Conservation (phyloP, 495 filamentous ascomycete species). For the Parathielavia appendiculata region DNA sequence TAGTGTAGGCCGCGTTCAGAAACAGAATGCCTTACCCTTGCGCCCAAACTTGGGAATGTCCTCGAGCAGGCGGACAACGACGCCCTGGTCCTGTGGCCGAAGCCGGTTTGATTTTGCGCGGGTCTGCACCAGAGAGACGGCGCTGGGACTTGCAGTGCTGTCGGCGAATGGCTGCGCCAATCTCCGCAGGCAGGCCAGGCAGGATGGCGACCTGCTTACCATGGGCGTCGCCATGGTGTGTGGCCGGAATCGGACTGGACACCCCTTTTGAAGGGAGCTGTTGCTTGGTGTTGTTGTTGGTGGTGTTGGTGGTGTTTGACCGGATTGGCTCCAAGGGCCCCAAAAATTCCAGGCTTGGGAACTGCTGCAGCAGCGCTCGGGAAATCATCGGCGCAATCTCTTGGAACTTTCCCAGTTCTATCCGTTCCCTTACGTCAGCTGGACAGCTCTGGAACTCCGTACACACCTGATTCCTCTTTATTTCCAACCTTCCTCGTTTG, state of each 20-base stretch:
- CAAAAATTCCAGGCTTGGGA: conserved; percentile 10
- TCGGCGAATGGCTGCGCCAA: conserved; percentile 21
- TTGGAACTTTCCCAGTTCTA: no score
- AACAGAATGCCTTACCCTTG: conserved; percentile 40
- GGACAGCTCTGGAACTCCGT: no score
- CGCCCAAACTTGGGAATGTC: conserved; percentile 57
- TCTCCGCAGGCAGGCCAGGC: conserved; percentile 30
- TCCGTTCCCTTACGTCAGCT: no score
- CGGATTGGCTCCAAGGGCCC: background rate
- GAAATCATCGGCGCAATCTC: conserved; percentile 9
- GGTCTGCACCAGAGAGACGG: conserved; percentile 21
- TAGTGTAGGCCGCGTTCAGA: background rate
- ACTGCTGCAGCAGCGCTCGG: background rate
- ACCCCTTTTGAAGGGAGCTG: background rate
- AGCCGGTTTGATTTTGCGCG: conserved; percentile 28
- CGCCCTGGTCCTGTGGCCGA: conserved; percentile 34
- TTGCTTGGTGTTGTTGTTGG: background rate
- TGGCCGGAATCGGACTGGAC: background rate
- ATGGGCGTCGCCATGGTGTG: conserved; percentile 19
- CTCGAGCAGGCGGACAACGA: conserved; percentile 55
- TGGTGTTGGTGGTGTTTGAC: background rate
- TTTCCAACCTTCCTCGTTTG: no score
- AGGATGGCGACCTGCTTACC: conserved; percentile 26
- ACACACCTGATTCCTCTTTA: no score
- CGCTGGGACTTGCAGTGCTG: conserved; percentile 10